These are phyloP conservation scores for Orychophragmus violaceus DNA, from an alignment of 345 rosid species.

Conservation along the genomic window DNA sequence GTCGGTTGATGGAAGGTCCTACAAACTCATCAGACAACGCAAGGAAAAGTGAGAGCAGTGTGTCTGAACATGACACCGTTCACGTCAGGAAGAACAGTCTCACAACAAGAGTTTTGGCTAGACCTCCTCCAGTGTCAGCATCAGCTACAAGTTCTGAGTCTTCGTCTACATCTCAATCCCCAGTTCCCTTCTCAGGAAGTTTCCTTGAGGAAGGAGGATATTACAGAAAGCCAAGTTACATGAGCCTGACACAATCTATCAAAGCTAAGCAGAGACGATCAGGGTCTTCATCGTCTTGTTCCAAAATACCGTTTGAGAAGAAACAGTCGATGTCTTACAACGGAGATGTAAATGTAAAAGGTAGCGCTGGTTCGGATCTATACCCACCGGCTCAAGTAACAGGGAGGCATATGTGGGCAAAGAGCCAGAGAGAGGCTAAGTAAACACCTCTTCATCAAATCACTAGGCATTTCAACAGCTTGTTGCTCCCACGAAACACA, in stretches of 20 bases:
- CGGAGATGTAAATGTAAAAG: conserved; percentile 46
- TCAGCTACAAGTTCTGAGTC: conserved; percentile 59
- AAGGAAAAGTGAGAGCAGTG: conserved; percentile 30
- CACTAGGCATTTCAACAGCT: conserved; percentile 21
- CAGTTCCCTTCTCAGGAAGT: conserved; percentile 37
- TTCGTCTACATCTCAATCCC: conserved; percentile 55
- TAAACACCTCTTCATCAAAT: neutral
- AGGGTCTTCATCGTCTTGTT: conserved; percentile 30
- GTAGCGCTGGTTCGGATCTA: conserved; percentile 51
- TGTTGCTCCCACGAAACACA: conserved; percentile 26
- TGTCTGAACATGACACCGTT: conserved; percentile 41
- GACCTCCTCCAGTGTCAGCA: conserved; percentile 47
- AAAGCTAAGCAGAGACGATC: conserved; percentile 66
- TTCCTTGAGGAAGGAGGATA: conserved; percentile 41
- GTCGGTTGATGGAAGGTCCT: conserved; percentile 42
- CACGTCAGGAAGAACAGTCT: conserved; percentile 60
- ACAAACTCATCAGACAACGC: conserved; percentile 26
- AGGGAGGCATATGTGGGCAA: conserved; percentile 33
- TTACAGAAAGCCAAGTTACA: conserved; percentile 59
- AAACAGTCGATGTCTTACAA: conserved; percentile 41
- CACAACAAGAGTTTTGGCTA: conserved; percentile 45
- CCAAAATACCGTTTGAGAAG: conserved; percentile 29
- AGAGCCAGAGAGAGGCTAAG: conserved; percentile 31
- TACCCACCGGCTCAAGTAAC: conserved; percentile 44
- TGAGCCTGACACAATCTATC: conserved; percentile 66